Evolutionary conservation across 2,329 filamentous ascomycete genomes (phyloP).

Genomic region (Monosporascus sp.): DNA sequence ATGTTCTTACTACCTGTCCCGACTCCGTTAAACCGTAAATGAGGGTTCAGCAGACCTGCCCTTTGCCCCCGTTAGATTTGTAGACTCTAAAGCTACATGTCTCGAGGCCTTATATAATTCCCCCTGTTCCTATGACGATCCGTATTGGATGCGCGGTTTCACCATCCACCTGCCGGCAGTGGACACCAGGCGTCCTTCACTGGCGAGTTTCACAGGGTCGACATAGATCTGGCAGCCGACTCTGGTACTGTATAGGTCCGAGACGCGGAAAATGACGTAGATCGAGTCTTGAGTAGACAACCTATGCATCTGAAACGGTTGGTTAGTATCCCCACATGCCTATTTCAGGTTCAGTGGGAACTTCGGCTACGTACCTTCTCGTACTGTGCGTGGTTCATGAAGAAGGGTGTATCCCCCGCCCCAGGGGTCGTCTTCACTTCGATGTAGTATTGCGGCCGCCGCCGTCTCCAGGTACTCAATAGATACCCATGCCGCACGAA

Average conservation of each 20-base stretch:
- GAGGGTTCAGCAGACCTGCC: no score
- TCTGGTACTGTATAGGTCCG: slow-evolving; percentile 7
- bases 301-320: neutral
- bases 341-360: neutral
- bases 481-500: slow-evolving; percentile 31
- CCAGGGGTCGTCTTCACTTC: slow-evolving; percentile 47
- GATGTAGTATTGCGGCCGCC: slow-evolving; percentile 37
- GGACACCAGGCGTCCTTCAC: slow-evolving; percentile 3
- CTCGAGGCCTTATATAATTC: no score
- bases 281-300: slow-evolving; percentile 2
- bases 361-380: slow-evolving; percentile 28
- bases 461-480: slow-evolving; percentile 18
- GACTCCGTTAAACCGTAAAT: no score
- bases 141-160: neutral
- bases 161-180: slow-evolving; percentile 8
- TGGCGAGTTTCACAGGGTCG: slow-evolving; percentile 5
- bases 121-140: no score
- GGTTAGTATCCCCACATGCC: neutral
- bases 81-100: no score
- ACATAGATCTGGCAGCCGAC: slow-evolving; percentile 12
- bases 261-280: slow-evolving; percentile 17
- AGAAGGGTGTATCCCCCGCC: slow-evolving; percentile 35
- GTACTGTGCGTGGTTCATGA: slow-evolving; percentile 41
- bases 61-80: no score
- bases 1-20: no score